Evolutionary conservation across 371 early-diverging fungal species (phyloP), one percentile per base, ranked within the genome.

Genomic region (Gilbertella persicaria): DNA sequence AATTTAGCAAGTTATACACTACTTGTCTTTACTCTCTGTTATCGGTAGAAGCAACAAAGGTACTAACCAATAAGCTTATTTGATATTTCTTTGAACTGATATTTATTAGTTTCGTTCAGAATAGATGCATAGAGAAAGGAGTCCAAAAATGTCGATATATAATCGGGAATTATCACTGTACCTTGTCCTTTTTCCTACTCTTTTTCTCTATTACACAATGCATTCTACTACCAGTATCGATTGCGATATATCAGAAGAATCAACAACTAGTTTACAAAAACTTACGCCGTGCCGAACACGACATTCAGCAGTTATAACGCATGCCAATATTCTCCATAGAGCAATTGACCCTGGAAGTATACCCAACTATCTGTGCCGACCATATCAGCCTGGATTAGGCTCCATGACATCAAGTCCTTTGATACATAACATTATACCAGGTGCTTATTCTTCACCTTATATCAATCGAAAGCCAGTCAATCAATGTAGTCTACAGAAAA

Each of bases 361-460:
- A 1, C 20, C 45, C 1, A 45, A 28, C n/a, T 45, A 45, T n/a
- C 17, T 57, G 17, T 50, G 50, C 38, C 26, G 33, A 20, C 51
- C 58, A 10, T 57, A 57, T 37, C 58, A 50, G 26, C 51, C 58
- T 20, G 58, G 45, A 6, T 28, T 57, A 4, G 26, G 56, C 4
- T 55, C 56, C 12, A 41, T 50, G 43, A 29, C 35, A 13, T 45
- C 50, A 17, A 57, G 58, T 14, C 58, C 58, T 8, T 45, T 50
- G 51, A 29, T 56, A 17, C 24, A 16, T 4, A 42, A 41, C 9
- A 41, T 44, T 9, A 13, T 54, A 16, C 46, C 54, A 3, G 45
- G 54, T 1, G n/a, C 54, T n/a, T 53, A 53, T 28, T 38, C 26
- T 5, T 38, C 54, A 9, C 45, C 54, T 20, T 53, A 45, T 39